phyloP scores from a whole-genome alignment of 495 filamentous ascomycete species.

The Podospora bellae-mahoneyi region DNA sequence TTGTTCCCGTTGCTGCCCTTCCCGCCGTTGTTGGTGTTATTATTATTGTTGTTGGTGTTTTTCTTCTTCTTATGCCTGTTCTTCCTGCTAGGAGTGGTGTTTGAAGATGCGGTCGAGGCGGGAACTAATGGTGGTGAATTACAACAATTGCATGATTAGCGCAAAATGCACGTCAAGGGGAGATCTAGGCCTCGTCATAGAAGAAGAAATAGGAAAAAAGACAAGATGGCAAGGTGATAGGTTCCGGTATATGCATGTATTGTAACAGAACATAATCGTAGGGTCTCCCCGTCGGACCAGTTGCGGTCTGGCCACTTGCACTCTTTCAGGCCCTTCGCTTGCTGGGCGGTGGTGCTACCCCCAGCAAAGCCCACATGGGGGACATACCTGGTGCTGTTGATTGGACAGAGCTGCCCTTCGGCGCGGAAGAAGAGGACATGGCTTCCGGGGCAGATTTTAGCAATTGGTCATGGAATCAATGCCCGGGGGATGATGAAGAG shows the following conservation, averaged over 20 bases:
- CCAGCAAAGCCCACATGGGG: constrained; percentile 17
- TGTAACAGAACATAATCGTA: background rate
- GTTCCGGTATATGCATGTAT: background rate
- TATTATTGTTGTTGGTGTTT: constrained; percentile 58
- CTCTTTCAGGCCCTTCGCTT: constrained; percentile 3
- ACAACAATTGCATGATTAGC: constrained; percentile 23
- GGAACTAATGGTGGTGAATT: constrained; percentile 12
- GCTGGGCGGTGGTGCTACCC: constrained; percentile 9
- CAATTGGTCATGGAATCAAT: constrained; percentile 13
- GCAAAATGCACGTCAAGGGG: constrained; percentile 13
- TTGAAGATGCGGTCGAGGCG: constrained; percentile 13
- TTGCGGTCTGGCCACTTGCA: constrained; percentile 15
- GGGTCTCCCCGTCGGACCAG: background rate
- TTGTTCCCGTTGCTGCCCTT: constrained; percentile 12
- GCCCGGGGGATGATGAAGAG: constrained; percentile 8
- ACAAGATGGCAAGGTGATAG: background rate
- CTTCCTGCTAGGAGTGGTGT: constrained; percentile 18
- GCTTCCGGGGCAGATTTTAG: constrained; percentile 2
- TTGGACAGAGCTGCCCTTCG: constrained; percentile 24
- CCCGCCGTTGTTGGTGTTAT: constrained; percentile 39
- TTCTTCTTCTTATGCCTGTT: constrained; percentile 58
- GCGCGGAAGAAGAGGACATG: constrained; percentile 31
- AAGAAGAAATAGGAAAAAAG: constrained; percentile 12
- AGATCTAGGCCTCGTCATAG: constrained; percentile 2
- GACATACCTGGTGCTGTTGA: constrained; percentile 28